Evolutionary conservation across 495 filamentous ascomycete genomes (phyloP).

Genomic region (Talaromyces stipitatus): DNA sequence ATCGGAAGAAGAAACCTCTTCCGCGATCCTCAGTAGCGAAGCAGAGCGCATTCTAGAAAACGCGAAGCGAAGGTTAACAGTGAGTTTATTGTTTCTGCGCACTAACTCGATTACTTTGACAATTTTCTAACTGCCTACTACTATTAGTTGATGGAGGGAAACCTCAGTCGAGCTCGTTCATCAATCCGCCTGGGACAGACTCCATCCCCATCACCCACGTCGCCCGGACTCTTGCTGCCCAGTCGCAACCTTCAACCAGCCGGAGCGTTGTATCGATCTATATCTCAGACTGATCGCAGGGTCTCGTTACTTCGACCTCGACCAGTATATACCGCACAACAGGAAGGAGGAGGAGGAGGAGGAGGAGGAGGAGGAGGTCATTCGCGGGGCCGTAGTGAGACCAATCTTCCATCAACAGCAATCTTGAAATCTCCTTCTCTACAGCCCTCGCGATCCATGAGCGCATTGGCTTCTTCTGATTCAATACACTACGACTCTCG

Average conservation of each 20-base stretch:
- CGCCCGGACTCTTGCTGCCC: slow-evolving; percentile 17
- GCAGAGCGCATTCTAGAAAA: slow-evolving; percentile 86
- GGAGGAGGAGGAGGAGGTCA: too few species aligned
- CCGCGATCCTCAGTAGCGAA: slow-evolving; percentile 66
- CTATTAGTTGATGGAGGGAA: slow-evolving; percentile 80
- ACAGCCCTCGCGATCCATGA: slow-evolving; percentile 33
- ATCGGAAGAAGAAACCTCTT: slow-evolving; percentile 51
- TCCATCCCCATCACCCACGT: slow-evolving; percentile 42
- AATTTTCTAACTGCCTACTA: not conserved
- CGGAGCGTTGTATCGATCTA: slow-evolving; percentile 35
- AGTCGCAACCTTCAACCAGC: slow-evolving; percentile 26
- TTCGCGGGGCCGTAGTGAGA: slow-evolving; percentile 50
- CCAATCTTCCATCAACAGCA: slow-evolving; percentile 37
- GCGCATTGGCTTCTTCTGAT: slow-evolving; percentile 35
- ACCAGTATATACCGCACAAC: slow-evolving; percentile 24
- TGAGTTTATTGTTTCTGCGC: slow-evolving; percentile 34
- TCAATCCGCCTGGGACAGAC: slow-evolving; percentile 57
- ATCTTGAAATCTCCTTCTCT: slow-evolving; percentile 17
- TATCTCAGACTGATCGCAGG: slow-evolving; percentile 33
- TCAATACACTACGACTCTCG: slow-evolving; percentile 25
- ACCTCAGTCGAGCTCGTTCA: slow-evolving; percentile 70
- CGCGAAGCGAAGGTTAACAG: slow-evolving; percentile 79
- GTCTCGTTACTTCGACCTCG: slow-evolving; percentile 28
- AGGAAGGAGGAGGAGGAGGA: too few species aligned
- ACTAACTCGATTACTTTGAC: not conserved